Evolutionary conservation across 768 basidiomycete genomes (phyloP).

Genomic region (Dioszegia hungarica): DNA sequence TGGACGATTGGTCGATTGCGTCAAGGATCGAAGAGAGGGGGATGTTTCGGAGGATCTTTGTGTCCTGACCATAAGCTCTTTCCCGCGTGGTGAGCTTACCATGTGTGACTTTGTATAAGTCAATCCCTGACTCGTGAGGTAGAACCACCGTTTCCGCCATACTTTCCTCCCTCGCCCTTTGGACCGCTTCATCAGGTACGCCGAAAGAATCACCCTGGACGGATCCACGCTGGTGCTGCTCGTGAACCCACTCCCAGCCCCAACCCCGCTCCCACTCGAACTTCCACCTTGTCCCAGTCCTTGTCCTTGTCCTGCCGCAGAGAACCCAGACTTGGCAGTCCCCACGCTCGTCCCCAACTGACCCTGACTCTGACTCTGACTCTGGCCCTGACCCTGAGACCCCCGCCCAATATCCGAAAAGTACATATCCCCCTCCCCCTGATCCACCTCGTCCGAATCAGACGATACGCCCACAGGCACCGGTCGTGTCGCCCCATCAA

Average conservation of each 20-base stretch:
- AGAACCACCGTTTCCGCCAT: slow-evolving; percentile 98
- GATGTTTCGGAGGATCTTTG: slow-evolving; percentile 80
- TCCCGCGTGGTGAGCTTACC: slow-evolving; percentile 57
- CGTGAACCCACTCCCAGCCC: too few relatives aligned
- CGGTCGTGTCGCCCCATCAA: too few relatives aligned
- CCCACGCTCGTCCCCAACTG: slow-evolving; percentile 8
- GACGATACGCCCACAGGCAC: not conserved
- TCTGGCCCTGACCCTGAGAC: too few relatives aligned
- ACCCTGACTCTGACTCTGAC: slow-evolving; percentile 9
- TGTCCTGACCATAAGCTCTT: slow-evolving; percentile 59
- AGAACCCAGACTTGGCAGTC: not conserved
- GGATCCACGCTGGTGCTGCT: slow-evolving; percentile 53
- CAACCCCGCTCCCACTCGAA: slow-evolving; percentile 17
- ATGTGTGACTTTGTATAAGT: slow-evolving; percentile 91
- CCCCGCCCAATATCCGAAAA: slow-evolving; percentile 18
- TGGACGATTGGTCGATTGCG: slow-evolving; percentile 64
- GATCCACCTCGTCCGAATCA: slow-evolving; percentile 10
- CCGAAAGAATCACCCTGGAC: slow-evolving; percentile 74
- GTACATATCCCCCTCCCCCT: slow-evolving; percentile 25
- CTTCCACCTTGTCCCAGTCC: not conserved
- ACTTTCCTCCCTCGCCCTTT: slow-evolving; percentile 86
- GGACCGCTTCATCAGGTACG: slow-evolving; percentile 79
- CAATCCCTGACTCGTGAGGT: slow-evolving; percentile 79
- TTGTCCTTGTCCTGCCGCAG: slow-evolving; percentile 8
- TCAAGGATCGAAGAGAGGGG: slow-evolving; percentile 80